Percentiles rank a stretch among this genome's conserved stretches.
Conservation (phyloP, 1,284 basidiomycete species). For the Entoloma clypeatum region DNA sequence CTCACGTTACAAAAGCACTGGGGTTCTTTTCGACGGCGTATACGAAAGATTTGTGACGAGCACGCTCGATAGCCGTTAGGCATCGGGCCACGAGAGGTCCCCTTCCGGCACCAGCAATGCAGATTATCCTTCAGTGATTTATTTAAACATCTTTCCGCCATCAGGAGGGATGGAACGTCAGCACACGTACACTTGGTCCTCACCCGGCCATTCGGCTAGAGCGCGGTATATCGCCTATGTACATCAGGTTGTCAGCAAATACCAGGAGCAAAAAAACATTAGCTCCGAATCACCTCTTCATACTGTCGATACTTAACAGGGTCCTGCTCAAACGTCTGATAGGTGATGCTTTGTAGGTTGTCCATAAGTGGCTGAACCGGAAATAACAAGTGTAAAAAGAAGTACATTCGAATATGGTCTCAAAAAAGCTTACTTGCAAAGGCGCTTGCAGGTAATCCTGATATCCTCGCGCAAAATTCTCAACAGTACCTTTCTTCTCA, state of each 20-base stretch:
- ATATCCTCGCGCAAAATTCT: slow-evolving; percentile 89
- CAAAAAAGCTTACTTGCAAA: slow-evolving; percentile 58
- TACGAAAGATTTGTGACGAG: slow-evolving; percentile 62
- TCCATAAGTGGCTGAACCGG: slow-evolving; percentile 85
- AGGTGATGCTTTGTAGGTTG: slow-evolving; percentile 91
- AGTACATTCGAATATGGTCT: slow-evolving; percentile 7
- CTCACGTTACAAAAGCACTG: slow-evolving; percentile 88
- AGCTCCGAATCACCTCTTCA: slow-evolving; percentile 65
- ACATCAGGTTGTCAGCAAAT: slow-evolving; percentile 12
- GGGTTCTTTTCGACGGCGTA: slow-evolving; percentile 98
- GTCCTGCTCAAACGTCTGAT: slow-evolving; percentile 97
- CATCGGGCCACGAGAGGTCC: slow-evolving; percentile 91
- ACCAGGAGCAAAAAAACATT: slow-evolving; percentile 8
- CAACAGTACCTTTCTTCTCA: slow-evolving; percentile 66
- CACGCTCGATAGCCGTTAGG: slow-evolving; percentile 73
- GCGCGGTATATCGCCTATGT: slow-evolving; percentile 77
- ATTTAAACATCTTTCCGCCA: slow-evolving; percentile 6
- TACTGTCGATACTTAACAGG: slow-evolving; percentile 96
- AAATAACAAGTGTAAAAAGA: slow-evolving; percentile 3
- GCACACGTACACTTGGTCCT: slow-evolving; percentile 60
- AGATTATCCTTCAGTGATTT: slow-evolving; percentile 60
- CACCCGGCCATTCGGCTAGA: slow-evolving; percentile 64
- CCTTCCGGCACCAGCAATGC: slow-evolving; percentile 92
- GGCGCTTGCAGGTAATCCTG: slow-evolving; percentile 96
- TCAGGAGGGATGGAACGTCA: slow-evolving; percentile 13